These are phyloP conservation scores for Ceratocystis diversiconidia DNA, from an alignment of 2,329 filamentous ascomycete species.

Conservation along the genomic window DNA sequence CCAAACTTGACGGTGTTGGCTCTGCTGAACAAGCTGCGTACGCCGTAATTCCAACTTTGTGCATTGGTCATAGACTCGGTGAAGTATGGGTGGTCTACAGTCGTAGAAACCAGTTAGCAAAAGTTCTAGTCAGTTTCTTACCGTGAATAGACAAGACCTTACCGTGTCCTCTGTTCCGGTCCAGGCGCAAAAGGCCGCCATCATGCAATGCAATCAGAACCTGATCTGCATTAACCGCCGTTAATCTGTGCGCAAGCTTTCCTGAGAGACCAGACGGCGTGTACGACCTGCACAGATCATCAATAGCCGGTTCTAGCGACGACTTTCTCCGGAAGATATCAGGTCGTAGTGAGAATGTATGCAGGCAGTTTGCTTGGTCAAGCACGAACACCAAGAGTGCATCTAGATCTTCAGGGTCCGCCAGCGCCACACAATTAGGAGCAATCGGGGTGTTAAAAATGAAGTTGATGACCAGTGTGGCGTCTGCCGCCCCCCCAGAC, in stretches of 20 bases:
- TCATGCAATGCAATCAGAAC: constrained; percentile 71
- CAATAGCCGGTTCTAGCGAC: constrained; percentile 57
- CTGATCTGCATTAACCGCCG: constrained; percentile 57
- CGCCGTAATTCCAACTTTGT: constrained; percentile 54
- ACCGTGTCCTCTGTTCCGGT: constrained; percentile 40
- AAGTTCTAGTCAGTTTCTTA: not conserved
- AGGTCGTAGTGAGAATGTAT: constrained; percentile 68
- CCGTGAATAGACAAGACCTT: constrained; percentile 20
- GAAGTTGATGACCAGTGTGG: constrained; percentile 62
- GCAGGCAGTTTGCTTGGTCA: constrained; percentile 64
- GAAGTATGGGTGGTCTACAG: constrained; percentile 35
- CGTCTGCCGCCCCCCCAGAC: constrained; percentile 42
- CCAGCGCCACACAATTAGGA: constrained; percentile 64
- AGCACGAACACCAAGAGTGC: constrained; percentile 65
- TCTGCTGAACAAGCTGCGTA: constrained; percentile 51
- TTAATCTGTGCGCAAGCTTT: constrained; percentile 66
- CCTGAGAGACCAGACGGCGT: constrained; percentile 59
- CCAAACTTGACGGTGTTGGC: constrained; percentile 50
- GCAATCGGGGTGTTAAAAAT: constrained; percentile 61
- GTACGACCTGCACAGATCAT: constrained; percentile 62
- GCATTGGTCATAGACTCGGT: constrained; percentile 60
- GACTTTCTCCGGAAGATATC: constrained; percentile 63
- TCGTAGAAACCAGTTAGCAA: constrained; percentile 19
- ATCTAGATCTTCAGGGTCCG: constrained; percentile 66
- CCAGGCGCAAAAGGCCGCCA: constrained; percentile 59